Evolutionary conservation across 805 yeast species (phyloP), one percentile per base, ranked within the genome.

Genomic region (Lachancea fermentati): DNA sequence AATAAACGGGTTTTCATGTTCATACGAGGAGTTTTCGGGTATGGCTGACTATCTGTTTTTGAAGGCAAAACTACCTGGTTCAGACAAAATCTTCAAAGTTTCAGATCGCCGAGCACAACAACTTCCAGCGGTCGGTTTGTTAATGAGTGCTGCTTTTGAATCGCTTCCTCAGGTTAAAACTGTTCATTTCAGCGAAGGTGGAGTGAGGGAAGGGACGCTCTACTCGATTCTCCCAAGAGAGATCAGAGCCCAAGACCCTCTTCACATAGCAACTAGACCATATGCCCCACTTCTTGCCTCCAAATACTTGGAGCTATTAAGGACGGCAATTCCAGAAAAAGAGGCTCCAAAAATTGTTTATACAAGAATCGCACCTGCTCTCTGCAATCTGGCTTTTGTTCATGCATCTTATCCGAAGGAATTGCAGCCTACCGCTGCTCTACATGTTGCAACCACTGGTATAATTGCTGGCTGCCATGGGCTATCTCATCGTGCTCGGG

Each of bases 371-470:
- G 78, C 79, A 4, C 84, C 83, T 9, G 88, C 88, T 0, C 64
- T 82, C 24, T 81, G 85, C 51, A 82, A 84, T 52, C 64, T 82
- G 37, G 83, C 87, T 1, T 84, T 83, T 60, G 83, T 79, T 9
- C 89, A 83, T 55, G 78, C 85, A 24, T 78, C 87, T 5, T 82
- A 81, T 54, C 85, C 87, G 22, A 79, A 81, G 53, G 91, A 83
- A 54, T 60, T 81, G 37, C 91, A 81, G 60, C 80, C 89, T 5
- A 74, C 81, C 4, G 82, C 86, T 1, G 85, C 88, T 1, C 64
- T 83, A 30, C 81, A 76, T 46, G 76, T 82, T 17, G 88, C 86
- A 5, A 76, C 83, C 0, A 74, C 85, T 0, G 93, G 93, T 15
- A 74, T 81, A 14, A 75, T 83, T 38, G 80, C 89, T 0, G 87